Evolutionary conservation across 164 flowering plant genomes (phyloP).

Genomic region (Magnolia changhungtana): DNA sequence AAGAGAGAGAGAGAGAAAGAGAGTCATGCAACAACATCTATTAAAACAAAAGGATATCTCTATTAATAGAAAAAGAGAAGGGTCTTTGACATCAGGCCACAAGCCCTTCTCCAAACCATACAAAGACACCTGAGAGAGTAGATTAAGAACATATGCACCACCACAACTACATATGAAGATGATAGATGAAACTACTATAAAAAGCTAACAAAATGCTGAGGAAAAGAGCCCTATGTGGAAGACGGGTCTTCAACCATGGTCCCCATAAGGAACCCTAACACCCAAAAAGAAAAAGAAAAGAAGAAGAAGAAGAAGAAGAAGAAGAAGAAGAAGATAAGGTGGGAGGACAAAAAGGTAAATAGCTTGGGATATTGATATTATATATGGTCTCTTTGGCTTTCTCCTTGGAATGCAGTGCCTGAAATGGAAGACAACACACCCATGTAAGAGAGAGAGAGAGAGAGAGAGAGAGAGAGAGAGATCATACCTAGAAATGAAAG

Average conservation of each 20-base stretch:
- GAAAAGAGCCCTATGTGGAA: constrained; percentile 20
- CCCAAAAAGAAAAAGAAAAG: constrained; percentile 1
- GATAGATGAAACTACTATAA: neutral
- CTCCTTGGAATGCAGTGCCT: constrained; percentile 34
- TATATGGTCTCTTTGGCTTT: constrained; percentile 20
- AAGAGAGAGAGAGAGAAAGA: constrained; percentile 11
- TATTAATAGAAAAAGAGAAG: constrained; percentile 15
- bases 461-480: constrained; percentile 12
- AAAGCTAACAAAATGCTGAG: constrained; percentile 33
- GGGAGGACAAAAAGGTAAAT: constrained; percentile 10
- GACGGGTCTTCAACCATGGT: constrained; percentile 24
- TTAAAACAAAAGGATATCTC: constrained; percentile 7
- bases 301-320: constrained; percentile 6
- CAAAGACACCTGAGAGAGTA: constrained; percentile 17
- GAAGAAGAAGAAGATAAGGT: constrained; percentile 10
- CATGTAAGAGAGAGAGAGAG: neutral
- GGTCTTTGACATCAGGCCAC: constrained; percentile 11
- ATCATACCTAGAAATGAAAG: constrained; percentile 31
- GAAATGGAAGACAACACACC: constrained; percentile 5
- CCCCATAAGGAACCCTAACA: constrained; percentile 19
- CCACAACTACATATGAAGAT: constrained; percentile 21
- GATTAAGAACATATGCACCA: constrained; percentile 14
- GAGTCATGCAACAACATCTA: constrained; percentile 9
- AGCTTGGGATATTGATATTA: constrained; percentile 18
- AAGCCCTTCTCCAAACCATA: constrained; percentile 24